phyloP scores from a whole-genome alignment of 352 stramenopile species.

The Phytophthora cactorum region DNA sequence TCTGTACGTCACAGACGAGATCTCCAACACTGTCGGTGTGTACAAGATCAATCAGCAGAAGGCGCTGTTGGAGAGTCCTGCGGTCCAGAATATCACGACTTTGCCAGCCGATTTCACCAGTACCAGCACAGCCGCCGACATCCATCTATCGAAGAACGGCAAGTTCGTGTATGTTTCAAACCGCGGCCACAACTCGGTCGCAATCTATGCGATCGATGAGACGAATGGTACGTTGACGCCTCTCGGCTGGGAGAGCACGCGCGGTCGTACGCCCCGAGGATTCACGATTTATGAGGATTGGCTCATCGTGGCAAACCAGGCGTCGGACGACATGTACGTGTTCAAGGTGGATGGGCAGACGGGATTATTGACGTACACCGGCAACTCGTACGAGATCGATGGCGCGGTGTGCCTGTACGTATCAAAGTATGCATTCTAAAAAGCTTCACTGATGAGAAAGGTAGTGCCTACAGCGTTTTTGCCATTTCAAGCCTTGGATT shows the following conservation, averaged over 20 bases:
- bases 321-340: conserved; percentile 49
- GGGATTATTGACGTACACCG: conserved; percentile 40
- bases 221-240: conserved; percentile 29
- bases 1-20: conserved; percentile 60
- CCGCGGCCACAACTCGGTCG: conserved; percentile 61
- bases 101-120: conserved; percentile 39
- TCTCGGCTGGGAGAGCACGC: conserved; percentile 43
- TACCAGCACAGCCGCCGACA: conserved; percentile 37
- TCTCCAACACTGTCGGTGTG: conserved; percentile 63
- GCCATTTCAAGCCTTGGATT: no score
- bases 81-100: conserved; percentile 55
- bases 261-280: conserved; percentile 44
- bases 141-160: conserved; percentile 50
- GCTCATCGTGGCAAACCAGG: conserved; percentile 60
- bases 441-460: no score
- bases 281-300: conserved; percentile 50
- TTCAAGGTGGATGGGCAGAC: conserved; percentile 47
- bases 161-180: conserved; percentile 72
- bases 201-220: conserved; percentile 43
- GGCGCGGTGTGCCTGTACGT: conserved; percentile 42
- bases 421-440: conserved; percentile 4
- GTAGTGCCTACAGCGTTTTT: no score
- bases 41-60: conserved; percentile 37
- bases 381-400: conserved; percentile 36
- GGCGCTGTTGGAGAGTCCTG: conserved; percentile 16